Conservation (phyloP, 306 rosid genomes). For the Castanea sativa region DNA sequence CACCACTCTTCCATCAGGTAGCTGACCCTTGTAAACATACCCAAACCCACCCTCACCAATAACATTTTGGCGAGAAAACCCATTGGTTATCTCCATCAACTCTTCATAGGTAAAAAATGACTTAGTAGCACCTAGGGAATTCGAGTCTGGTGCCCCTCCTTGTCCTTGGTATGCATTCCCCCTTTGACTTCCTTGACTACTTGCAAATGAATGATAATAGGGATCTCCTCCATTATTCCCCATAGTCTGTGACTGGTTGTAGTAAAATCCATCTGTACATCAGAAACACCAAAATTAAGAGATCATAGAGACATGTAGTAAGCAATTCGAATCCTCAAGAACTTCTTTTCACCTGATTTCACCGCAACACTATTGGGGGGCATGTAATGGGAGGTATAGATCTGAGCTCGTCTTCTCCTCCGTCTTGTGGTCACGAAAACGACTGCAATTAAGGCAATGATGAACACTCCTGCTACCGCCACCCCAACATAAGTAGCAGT, state of each 20-base stretch:
- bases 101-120: constrained; percentile 63
- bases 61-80: constrained; percentile 62
- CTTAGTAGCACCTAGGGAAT: constrained; percentile 29
- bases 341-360: constrained; percentile 38
- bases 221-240: constrained; percentile 30
- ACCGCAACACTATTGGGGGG: constrained; percentile 29
- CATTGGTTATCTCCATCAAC: constrained; percentile 57
- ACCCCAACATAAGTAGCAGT: constrained; percentile 36
- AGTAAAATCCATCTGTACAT: constrained; percentile 53
- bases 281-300: constrained; percentile 18
- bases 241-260: constrained; percentile 34
- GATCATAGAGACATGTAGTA: constrained; percentile 5
- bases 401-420: constrained; percentile 27
- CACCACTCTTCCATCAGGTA: constrained; percentile 67
- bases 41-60: constrained; percentile 97
- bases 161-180: constrained; percentile 20
- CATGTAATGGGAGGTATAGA: constrained; percentile 23
- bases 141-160: constrained; percentile 38
- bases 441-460: constrained; percentile 41
- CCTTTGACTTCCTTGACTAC: constrained; percentile 42
- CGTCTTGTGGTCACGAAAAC: constrained; percentile 15
- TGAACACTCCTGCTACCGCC: constrained; percentile 41
- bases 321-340: background rate
- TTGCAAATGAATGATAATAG: constrained; percentile 21
- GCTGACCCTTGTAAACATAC: constrained; percentile 67